Conservation (phyloP, 371 early-diverging fungal genomes). For the Choanephora cucurbitarum region DNA sequence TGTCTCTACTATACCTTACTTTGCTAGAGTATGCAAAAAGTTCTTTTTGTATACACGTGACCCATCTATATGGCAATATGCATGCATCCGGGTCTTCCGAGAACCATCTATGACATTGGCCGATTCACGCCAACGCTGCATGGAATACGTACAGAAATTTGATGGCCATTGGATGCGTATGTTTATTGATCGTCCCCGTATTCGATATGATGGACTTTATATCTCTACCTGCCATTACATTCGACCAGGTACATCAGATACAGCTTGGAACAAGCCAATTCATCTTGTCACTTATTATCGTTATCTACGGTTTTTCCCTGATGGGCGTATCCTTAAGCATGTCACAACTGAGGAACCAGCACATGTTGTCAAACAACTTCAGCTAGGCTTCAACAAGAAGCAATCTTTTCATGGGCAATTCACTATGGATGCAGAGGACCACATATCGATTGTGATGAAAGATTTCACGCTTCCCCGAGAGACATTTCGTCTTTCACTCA, state of each 20-base stretch:
- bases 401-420: conserved; percentile 54
- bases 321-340: conserved; percentile 51
- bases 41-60: conserved; percentile 54
- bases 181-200: conserved; percentile 66
- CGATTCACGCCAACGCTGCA: conserved; percentile 23
- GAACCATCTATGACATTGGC: conserved; percentile 33
- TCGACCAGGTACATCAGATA: conserved; percentile 53
- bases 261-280: conserved; percentile 58
- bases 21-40: conserved; percentile 59
- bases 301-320: conserved; percentile 66
- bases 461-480: conserved; percentile 37
- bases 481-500: conserved; percentile 45
- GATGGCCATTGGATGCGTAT: conserved; percentile 49
- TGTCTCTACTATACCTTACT: conserved; percentile 42
- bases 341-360: conserved; percentile 60
- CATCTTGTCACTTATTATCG: conserved; percentile 74
- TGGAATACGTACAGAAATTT: conserved; percentile 28
- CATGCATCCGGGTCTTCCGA: conserved; percentile 50
- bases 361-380: conserved; percentile 38
- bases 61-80: conserved; percentile 58
- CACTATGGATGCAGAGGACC: conserved; percentile 24
- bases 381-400: conserved; percentile 29
- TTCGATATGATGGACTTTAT: conserved; percentile 70
- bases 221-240: conserved; percentile 69
- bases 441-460: conserved; percentile 32